Evolutionary conservation across 257 asterid species (phyloP).

Genomic region (Solanum infundibuliforme): DNA sequence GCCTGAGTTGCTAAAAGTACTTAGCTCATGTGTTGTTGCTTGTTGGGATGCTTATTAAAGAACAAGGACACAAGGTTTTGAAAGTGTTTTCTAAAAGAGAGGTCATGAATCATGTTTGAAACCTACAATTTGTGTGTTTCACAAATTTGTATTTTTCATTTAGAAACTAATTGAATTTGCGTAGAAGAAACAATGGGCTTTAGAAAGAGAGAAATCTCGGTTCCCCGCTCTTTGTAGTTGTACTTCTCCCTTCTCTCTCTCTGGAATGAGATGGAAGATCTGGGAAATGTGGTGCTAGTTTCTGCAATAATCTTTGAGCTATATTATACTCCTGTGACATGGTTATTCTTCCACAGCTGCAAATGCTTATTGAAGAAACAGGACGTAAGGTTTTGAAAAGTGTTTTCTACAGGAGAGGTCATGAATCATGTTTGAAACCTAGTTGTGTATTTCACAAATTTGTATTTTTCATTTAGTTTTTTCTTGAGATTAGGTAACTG

Average conservation of each 20-base stretch:
- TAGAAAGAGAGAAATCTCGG: not conserved
- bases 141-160: not conserved
- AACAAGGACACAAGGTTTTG: not conserved
- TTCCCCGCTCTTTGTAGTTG: not conserved
- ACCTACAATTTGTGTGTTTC: not conserved
- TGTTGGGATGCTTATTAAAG: not conserved
- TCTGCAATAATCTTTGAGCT: not conserved
- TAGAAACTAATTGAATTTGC: not conserved
- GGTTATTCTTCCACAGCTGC: not conserved
- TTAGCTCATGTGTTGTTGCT: not conserved
- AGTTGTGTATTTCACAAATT: not conserved
- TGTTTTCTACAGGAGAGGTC: not conserved
- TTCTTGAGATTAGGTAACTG: not conserved
- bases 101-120: not conserved
- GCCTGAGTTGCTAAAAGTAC: constrained; percentile 1
- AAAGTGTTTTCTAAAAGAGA: not conserved
- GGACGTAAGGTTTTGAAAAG: not conserved
- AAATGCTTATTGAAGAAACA: not conserved
- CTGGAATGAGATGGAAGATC: not conserved
- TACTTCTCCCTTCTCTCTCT: not conserved
- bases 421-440: not conserved
- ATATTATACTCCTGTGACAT: not conserved
- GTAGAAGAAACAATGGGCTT: not conserved
- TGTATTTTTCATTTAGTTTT: not conserved
- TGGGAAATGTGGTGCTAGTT: not conserved